These are phyloP conservation scores for Penicillium sp. DNA, from an alignment of 2,329 filamentous ascomycete species.

Conservation along the genomic window DNA sequence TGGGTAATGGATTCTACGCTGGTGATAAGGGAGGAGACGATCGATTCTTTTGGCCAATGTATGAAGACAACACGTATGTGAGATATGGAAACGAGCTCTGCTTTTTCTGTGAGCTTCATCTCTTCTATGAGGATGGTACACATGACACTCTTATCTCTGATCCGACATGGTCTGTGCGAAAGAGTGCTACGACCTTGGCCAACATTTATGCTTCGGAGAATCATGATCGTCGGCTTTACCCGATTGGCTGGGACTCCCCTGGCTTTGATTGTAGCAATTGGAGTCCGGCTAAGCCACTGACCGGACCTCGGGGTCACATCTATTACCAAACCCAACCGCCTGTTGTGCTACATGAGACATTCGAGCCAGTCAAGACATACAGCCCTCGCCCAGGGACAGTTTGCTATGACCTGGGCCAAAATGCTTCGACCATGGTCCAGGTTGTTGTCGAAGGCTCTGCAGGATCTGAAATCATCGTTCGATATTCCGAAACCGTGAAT, in stretches of 20 bases:
- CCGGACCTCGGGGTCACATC: constrained; percentile 22
- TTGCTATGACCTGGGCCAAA: constrained; percentile 24
- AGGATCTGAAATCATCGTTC: constrained; percentile 18
- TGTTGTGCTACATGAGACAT: constrained; percentile 22
- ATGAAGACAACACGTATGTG: constrained; percentile 28
- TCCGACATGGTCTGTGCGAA: constrained; percentile 20
- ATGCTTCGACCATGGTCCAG: constrained; percentile 21
- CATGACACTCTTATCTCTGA: constrained; percentile 21
- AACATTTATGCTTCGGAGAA: constrained; percentile 27
- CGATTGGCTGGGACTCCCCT: constrained; percentile 17
- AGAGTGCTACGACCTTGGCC: constrained; percentile 23
- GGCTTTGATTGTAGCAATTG: constrained; percentile 14
- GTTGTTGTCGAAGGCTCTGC: constrained; percentile 14
- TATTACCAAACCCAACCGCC: constrained; percentile 24
- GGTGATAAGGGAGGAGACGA: constrained; percentile 30
- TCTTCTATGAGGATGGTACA: constrained; percentile 19
- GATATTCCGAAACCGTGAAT: constrained; percentile 19
- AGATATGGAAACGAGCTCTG: constrained; percentile 27
- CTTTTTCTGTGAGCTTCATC: constrained; percentile 26
- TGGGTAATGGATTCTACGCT: constrained; percentile 50
- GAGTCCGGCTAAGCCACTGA: constrained; percentile 20
- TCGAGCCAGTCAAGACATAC: constrained; percentile 13
- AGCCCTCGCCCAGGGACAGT: constrained; percentile 13
- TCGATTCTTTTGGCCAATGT: constrained; percentile 29
- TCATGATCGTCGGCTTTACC: constrained; percentile 22